phyloP scores from a whole-genome alignment of 768 basidiomycete genomes.

The Lactarius evosmus region DNA sequence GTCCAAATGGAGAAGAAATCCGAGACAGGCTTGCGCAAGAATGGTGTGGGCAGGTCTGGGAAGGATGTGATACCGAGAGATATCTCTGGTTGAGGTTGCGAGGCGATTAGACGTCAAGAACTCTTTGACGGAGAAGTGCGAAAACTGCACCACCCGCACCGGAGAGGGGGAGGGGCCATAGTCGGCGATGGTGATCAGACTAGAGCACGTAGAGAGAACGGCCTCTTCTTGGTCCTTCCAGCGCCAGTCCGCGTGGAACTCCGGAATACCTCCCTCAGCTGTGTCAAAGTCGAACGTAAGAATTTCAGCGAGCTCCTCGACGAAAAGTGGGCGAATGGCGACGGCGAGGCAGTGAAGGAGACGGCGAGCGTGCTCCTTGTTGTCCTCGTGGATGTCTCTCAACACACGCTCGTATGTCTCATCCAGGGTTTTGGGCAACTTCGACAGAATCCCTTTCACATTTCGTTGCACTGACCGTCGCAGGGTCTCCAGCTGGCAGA shows the following conservation, averaged over 20 bases:
- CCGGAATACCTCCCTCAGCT: neutral
- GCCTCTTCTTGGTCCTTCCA: constrained; percentile 8
- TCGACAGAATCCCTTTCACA: neutral
- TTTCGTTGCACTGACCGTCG: neutral
- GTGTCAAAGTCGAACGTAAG: neutral
- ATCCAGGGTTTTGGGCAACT: constrained; percentile 1
- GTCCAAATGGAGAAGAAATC: neutral
- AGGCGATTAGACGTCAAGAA: constrained; percentile 7
- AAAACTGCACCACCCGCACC: constrained; percentile 2
- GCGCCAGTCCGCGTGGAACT: neutral
- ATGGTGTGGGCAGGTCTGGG: neutral
- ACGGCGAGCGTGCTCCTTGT: neutral
- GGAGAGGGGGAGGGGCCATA: neutral
- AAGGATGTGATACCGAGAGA: neutral
- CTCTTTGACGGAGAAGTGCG: constrained; percentile 5
- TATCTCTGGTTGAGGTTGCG: neutral
- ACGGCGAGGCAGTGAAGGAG: constrained; percentile 5
- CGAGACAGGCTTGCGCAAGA: constrained; percentile 4
- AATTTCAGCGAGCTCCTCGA: constrained; percentile 2
- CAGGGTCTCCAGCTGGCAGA: constrained; percentile 2
- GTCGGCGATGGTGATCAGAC: neutral
- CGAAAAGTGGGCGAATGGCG: neutral
- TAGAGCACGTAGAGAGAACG: neutral
- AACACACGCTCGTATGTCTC: constrained; percentile 4
- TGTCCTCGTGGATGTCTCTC: neutral